These are phyloP conservation scores for Nemophila menziesii DNA, from an alignment of 257 asterid species.

Conservation along the genomic window DNA sequence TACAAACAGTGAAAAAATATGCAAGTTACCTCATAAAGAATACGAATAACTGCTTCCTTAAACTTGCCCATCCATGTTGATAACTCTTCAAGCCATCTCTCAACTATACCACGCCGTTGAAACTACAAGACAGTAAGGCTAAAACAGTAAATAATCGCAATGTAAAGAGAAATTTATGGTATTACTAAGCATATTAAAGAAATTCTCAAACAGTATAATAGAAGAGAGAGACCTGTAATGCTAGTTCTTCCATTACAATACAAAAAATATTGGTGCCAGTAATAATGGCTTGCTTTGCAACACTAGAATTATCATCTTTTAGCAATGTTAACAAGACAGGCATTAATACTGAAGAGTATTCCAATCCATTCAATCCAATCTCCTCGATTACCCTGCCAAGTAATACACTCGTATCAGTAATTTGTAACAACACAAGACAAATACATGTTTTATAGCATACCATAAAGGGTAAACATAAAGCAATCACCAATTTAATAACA, in stretches of 20 bases:
- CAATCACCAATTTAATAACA: not conserved
- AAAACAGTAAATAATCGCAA: not conserved
- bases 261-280: conserved; percentile 57
- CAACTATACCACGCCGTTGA: conserved; percentile 73
- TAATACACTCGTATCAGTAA: conserved; percentile 13
- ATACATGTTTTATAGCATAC: not conserved
- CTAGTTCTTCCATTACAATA: conserved; percentile 60
- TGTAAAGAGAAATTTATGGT: not conserved
- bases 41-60: conserved; percentile 45
- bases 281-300: conserved; percentile 67
- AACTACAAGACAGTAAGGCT: conserved; percentile 32
- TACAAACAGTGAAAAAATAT: conserved; percentile 6
- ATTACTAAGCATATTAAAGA: not conserved
- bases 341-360: conserved; percentile 46
- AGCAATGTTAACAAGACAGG: conserved; percentile 56
- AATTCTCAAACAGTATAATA: conserved; percentile 5
- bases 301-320: conserved; percentile 43
- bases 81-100: conserved; percentile 89
- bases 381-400: conserved; percentile 73
- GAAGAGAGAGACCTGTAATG: conserved; percentile 62
- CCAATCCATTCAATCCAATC: conserved; percentile 53
- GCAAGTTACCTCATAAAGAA: conserved; percentile 60
- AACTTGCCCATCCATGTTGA: conserved; percentile 79
- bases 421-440: not conserved
- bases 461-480: not conserved